A percentile compares a stretch with the other conserved stretches of the same genome.
Conservation (phyloP, 805 yeast species). For the Yamadazyma ubonensis region DNA sequence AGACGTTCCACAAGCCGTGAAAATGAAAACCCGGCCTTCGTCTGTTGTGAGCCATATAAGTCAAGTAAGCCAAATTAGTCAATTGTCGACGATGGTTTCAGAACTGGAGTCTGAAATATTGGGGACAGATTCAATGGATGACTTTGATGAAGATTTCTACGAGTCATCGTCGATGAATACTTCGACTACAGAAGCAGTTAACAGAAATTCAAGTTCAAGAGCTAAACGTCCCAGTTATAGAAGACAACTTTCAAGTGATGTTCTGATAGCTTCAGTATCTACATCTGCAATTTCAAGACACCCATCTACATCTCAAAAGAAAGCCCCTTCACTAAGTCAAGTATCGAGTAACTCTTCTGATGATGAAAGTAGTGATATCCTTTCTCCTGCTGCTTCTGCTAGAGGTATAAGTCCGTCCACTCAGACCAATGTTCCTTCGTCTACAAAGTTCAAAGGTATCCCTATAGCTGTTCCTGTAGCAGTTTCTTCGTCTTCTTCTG, state of each 20-base stretch:
- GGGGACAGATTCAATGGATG: constrained; percentile 40
- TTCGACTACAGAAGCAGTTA: constrained; percentile 18
- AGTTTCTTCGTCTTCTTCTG: neutral
- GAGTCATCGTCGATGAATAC: constrained; percentile 39
- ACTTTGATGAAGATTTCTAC: constrained; percentile 33
- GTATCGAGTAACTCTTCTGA: constrained; percentile 40
- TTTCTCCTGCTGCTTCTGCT: constrained; percentile 8
- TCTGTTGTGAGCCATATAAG: constrained; percentile 32
- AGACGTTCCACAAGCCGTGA: neutral
- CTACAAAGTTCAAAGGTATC: constrained; percentile 3
- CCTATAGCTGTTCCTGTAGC: constrained; percentile 1
- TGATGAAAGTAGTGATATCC: constrained; percentile 24
- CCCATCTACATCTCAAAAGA: constrained; percentile 17
- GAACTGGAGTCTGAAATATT: constrained; percentile 41
- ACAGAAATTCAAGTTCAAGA: constrained; percentile 2
- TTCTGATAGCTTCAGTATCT: constrained; percentile 33
- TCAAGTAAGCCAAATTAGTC: constrained; percentile 41
- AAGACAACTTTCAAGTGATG: constrained; percentile 35
- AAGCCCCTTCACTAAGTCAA: constrained; percentile 27
- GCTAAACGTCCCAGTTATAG: constrained; percentile 30
- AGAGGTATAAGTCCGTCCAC: neutral
- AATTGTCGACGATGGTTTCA: constrained; percentile 41
- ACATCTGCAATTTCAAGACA: constrained; percentile 21
- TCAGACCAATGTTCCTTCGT: neutral
- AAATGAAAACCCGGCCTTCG: constrained; percentile 2